A percentile compares a stretch with the other conserved stretches of the same genome.
These are phyloP conservation scores for Gossypium australe DNA, from an alignment of 345 rosid genomes.

Conservation along the genomic window DNA sequence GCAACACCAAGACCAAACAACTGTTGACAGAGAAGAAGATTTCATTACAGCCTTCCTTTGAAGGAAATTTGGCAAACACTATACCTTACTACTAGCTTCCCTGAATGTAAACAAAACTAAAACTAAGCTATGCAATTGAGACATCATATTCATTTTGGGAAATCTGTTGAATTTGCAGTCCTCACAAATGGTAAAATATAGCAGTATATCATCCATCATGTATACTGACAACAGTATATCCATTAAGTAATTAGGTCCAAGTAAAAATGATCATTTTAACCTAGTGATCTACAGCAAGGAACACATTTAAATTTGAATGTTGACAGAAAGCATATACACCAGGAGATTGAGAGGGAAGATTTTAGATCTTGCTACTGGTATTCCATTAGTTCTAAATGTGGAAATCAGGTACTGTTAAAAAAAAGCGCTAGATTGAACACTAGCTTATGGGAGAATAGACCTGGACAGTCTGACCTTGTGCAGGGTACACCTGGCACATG, in stretches of 20 bases:
- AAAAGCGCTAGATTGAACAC: not conserved
- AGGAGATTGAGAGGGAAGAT: no score
- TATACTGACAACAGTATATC: not conserved
- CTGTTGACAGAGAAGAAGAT: conserved; percentile 36
- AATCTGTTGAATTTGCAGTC: not conserved
- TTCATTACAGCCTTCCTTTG: conserved; percentile 10
- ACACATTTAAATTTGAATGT: no score
- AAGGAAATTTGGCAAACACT: not conserved
- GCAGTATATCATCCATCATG: not conserved
- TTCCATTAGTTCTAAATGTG: not conserved
- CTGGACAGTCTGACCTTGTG: not conserved
- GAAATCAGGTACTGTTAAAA: no score
- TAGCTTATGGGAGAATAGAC: not conserved
- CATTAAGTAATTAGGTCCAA: not conserved
- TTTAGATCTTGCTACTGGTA: no score
- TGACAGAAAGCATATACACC: no score
- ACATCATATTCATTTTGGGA: not conserved
- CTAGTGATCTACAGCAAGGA: no score
- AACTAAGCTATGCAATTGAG: not conserved
- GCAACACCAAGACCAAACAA: conserved; percentile 96
- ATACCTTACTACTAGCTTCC: not conserved
- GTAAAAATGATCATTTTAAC: no score
- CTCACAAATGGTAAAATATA: not conserved
- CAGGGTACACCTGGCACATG: not conserved
- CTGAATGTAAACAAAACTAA: not conserved